These are phyloP conservation scores for Candida insectorum DNA, from an alignment of 805 yeast genomes.

Conservation along the genomic window DNA sequence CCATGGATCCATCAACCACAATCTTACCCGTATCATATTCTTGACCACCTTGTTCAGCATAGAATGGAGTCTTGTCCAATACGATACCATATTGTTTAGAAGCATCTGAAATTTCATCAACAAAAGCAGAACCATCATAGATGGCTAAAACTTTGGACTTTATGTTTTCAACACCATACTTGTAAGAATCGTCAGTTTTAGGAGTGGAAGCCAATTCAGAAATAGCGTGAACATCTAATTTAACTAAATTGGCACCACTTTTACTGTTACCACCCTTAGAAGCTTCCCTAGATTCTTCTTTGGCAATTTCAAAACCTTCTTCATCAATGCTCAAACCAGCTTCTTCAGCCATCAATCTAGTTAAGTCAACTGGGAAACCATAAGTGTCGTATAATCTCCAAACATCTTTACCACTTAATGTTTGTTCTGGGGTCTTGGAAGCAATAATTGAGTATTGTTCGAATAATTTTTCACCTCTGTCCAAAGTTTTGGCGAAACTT, in stretches of 20 bases:
- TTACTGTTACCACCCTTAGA: conserved; percentile 80
- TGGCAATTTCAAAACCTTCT: conserved; percentile 87
- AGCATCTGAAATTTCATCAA: conserved; percentile 37
- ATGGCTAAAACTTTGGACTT: conserved; percentile 70
- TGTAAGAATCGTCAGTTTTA: conserved; percentile 79
- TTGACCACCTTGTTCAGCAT: conserved; percentile 99
- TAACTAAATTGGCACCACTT: conserved; percentile 56
- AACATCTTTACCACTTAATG: conserved; percentile 88
- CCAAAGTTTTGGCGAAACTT: conserved; percentile 91
- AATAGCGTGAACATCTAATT: conserved; percentile 88
- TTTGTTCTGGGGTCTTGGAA: conserved; percentile 65
- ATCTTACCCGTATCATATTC: conserved; percentile 93
- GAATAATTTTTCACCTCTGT: conserved; percentile 95
- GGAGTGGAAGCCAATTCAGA: conserved; percentile 65
- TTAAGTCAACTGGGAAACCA: conserved; percentile 98
- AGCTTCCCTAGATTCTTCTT: conserved; percentile 86
- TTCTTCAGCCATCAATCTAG: conserved; percentile 98
- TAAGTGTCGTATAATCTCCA: conserved; percentile 98
- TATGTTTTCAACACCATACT: conserved; percentile 70
- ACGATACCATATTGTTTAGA: conserved; percentile 68
- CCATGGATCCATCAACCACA: conserved; percentile 81
- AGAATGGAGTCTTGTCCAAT: conserved; percentile 88
- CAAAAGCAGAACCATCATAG: conserved; percentile 63
- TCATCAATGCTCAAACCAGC: conserved; percentile 91
- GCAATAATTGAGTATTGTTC: conserved; percentile 90